phyloP scores from a whole-genome alignment of 805 yeast species.

The Candida corydali region DNA sequence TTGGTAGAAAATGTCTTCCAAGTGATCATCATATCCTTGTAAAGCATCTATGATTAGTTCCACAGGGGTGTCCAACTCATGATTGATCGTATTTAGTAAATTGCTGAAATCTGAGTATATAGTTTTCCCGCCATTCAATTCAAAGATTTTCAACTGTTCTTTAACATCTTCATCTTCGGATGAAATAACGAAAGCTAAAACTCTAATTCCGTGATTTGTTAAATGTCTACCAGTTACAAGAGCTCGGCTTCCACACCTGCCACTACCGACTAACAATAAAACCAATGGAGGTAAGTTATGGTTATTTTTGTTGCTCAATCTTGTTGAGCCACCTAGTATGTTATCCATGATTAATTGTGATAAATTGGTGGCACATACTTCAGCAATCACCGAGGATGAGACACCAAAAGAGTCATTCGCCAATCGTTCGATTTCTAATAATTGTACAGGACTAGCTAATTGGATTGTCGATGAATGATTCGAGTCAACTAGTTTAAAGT shows the following conservation, averaged over 20 bases:
- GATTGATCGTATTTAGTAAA: conserved; percentile 32
- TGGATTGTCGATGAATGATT: conserved; percentile 38
- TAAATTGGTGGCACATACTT: conserved; percentile 66
- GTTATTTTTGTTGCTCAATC: conserved; percentile 57
- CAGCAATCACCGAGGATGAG: conserved; percentile 46
- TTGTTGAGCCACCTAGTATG: conserved; percentile 62
- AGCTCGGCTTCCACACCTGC: conserved; percentile 70
- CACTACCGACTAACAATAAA: conserved; percentile 67
- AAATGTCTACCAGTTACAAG: conserved; percentile 77
- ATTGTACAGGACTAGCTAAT: conserved; percentile 71
- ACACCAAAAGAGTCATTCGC: conserved; percentile 49
- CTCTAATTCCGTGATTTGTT: conserved; percentile 68
- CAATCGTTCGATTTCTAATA: conserved; percentile 68
- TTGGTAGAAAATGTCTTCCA: conserved; percentile 50
- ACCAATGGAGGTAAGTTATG: conserved; percentile 80
- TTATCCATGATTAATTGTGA: conserved; percentile 51
- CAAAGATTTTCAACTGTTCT: conserved; percentile 53
- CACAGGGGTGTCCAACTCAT: conserved; percentile 63
- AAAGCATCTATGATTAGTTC: conserved; percentile 80
- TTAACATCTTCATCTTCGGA: conserved; percentile 37
- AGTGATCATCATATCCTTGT: conserved; percentile 74
- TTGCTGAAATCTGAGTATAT: conserved; percentile 29
- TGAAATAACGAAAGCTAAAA: conserved; percentile 46
- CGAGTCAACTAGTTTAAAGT: conserved; percentile 17
- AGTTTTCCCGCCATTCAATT: conserved; percentile 65